A percentile compares a stretch with the other conserved stretches of the same genome.
These are phyloP conservation scores for Tuber indicum DNA, from an alignment of 495 filamentous ascomycete species.

Conservation along the genomic window DNA sequence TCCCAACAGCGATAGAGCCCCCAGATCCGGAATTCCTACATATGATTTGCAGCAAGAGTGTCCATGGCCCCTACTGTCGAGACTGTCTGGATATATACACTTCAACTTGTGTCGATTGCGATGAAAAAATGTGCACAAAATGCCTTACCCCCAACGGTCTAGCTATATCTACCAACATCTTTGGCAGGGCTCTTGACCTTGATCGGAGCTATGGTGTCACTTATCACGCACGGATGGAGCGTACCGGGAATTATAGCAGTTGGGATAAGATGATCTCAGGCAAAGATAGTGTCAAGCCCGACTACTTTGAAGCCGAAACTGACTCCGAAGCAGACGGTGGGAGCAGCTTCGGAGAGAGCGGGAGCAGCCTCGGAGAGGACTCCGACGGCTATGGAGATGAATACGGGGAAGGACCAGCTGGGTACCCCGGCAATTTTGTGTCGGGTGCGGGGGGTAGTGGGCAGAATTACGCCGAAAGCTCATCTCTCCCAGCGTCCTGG, in stretches of 20 bases:
- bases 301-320: neutral
- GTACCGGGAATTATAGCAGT: conserved; percentile 12
- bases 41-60: conserved; percentile 13
- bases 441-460: neutral
- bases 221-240: conserved; percentile 16
- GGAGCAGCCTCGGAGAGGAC: neutral
- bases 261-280: neutral
- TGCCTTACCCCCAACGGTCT: conserved; percentile 19
- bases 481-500: neutral
- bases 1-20: conserved; percentile 12
- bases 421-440: neutral
- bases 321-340: neutral
- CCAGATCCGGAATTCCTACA: conserved; percentile 9
- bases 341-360: neutral
- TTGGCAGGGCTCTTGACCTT: conserved; percentile 18
- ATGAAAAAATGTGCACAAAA: conserved; percentile 3
- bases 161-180: conserved; percentile 20
- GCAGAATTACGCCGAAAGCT: neutral
- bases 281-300: neutral
- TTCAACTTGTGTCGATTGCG: conserved; percentile 16
- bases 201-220: conserved; percentile 10
- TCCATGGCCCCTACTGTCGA: conserved; percentile 23
- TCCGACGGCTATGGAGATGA: neutral
- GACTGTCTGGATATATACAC: conserved; percentile 16
- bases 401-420: neutral